phyloP scores from a whole-genome alignment of 139 green algal genomes.

The Micractinium conductrix region DNA sequence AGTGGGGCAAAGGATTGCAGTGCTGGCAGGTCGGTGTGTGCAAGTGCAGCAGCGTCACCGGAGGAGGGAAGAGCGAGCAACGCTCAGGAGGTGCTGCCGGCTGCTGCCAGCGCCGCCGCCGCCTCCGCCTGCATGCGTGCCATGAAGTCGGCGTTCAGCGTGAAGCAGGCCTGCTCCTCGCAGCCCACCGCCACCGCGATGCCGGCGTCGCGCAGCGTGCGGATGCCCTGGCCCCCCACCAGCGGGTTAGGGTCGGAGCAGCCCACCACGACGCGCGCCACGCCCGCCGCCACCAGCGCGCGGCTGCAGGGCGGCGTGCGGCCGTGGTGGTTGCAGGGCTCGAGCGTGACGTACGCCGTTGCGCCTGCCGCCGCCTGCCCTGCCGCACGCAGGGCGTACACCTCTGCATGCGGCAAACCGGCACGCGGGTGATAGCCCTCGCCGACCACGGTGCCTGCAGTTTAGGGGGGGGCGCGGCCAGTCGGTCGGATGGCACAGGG shows the following conservation, averaged over 20 bases:
- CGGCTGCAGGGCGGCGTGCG: slow-evolving; percentile 93
- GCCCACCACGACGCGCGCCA: slow-evolving; percentile 90
- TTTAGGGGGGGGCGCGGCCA: slow-evolving; percentile 93
- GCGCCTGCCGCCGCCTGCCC: slow-evolving; percentile 73
- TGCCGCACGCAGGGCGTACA: slow-evolving; percentile 93
- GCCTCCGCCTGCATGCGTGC: slow-evolving; percentile 65
- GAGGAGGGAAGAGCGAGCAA: too few relatives aligned
- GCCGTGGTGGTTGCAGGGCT: slow-evolving; percentile 98
- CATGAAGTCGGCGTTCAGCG: slow-evolving; percentile 91
- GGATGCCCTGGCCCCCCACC: slow-evolving; percentile 80
- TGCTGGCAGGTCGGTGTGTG: too few relatives aligned
- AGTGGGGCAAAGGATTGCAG: background rate
- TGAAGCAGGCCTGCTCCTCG: slow-evolving; percentile 60
- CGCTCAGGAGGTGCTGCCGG: background rate
- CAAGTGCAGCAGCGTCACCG: too few relatives aligned
- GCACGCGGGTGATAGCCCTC: slow-evolving; percentile 96
- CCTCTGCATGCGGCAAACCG: slow-evolving; percentile 96
- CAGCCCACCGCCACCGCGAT: slow-evolving; percentile 73
- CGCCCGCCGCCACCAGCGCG: slow-evolving; percentile 86
- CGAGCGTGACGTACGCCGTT: slow-evolving; percentile 98
- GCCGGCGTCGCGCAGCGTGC: slow-evolving; percentile 71
- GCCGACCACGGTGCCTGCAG: slow-evolving; percentile 79
- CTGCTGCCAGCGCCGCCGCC: background rate
- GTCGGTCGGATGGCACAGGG: too few relatives aligned
- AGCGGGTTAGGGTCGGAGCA: slow-evolving; percentile 91